A percentile compares a stretch with the other conserved stretches of the same genome.
Evolutionary conservation across 192 early-diverging fungal species (phyloP).

Genomic region (Mortierella claussenii): DNA sequence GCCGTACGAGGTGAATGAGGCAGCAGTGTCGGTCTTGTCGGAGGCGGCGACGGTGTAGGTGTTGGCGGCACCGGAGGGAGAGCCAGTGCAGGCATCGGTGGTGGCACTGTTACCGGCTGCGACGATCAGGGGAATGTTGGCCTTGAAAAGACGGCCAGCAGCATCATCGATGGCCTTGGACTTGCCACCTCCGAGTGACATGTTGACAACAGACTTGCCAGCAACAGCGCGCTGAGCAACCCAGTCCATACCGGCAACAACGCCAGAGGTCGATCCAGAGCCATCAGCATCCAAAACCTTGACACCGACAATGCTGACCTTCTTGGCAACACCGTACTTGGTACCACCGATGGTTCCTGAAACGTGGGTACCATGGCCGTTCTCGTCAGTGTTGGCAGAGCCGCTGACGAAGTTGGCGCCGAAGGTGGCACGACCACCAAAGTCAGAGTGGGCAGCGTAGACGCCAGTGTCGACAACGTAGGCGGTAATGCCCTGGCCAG

Average conservation of each 20-base stretch:
- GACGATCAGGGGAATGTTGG: slow-evolving; percentile 62
- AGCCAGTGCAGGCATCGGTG: slow-evolving; percentile 62
- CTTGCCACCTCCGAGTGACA: slow-evolving; percentile 11
- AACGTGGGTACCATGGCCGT: slow-evolving; percentile 69
- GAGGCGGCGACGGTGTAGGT: slow-evolving; percentile 59
- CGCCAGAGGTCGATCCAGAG: slow-evolving; percentile 51
- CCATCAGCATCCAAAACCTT: slow-evolving; percentile 67
- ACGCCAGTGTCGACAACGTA: slow-evolving; percentile 50
- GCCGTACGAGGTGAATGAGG: slow-evolving; percentile 63
- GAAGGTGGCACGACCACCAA: slow-evolving; percentile 58
- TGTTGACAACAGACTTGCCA: slow-evolving; percentile 12
- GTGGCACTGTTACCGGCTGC: slow-evolving; percentile 68
- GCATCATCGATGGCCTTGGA: slow-evolving; percentile 57
- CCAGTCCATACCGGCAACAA: slow-evolving; percentile 13
- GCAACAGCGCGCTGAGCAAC: not conserved
- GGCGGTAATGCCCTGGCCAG: slow-evolving; percentile 52
- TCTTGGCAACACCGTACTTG: slow-evolving; percentile 74
- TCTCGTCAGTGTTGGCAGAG: slow-evolving; percentile 39
- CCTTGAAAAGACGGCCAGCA: slow-evolving; percentile 54
- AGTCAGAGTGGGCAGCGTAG: slow-evolving; percentile 47
- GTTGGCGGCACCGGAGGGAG: slow-evolving; percentile 56
- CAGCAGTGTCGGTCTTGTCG: slow-evolving; percentile 39
- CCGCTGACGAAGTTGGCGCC: slow-evolving; percentile 52
- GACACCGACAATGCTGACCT: slow-evolving; percentile 64
- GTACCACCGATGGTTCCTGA: slow-evolving; percentile 61